Evolutionary conservation across 148 eudicot species (phyloP), one percentile per base, ranked within the genome.

Genomic region (Camellia sinensis): DNA sequence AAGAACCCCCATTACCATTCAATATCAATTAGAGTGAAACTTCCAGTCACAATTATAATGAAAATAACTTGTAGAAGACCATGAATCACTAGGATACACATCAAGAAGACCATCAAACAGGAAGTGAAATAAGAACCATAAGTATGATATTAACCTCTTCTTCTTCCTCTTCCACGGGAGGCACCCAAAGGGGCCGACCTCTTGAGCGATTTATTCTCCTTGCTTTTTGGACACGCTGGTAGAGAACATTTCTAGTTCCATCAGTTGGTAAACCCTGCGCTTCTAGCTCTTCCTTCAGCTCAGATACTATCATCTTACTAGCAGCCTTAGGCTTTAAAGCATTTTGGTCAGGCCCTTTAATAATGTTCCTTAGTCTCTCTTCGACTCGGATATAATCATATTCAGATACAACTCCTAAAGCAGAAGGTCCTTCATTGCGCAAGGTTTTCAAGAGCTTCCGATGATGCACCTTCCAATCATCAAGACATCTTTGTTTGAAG

Each of bases 141-240:
- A 13, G 60, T 37, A 69, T 46, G 71, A 48, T 44, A 79, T 65
- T 75, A 44, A 95, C 98, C 98, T 93, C 98, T 83, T 95, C 98
- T 84, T 93, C 97, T 87, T 90, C 97, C 87, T 90, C 94, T 87
- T 90, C 97, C 77, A 95, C 93, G 56, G 97, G 97, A 77, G 97
- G 98, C 85, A 95, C 90, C 98, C 98, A 95, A 71, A 95, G 90
- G 71, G 98, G 98, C 62, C 96, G 94, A 62, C 97, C 97, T 80
- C 94, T 95, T 73, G 98, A 95, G 71, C 94, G 89, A 81, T 95
- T 95, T 81, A 95, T 93, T 87, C 98, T 90, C 85, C 98, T 89
- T 77, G 98, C 97, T 82, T 95, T 95, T 69, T 95, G 98, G 44
- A 95, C 97, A 44, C 98, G 97, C 81, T 95, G 98, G 82, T 95